Base-by-base conservation (phyloP, 2,329 filamentous ascomycete species). In the Ophiostoma sp. region DNA sequence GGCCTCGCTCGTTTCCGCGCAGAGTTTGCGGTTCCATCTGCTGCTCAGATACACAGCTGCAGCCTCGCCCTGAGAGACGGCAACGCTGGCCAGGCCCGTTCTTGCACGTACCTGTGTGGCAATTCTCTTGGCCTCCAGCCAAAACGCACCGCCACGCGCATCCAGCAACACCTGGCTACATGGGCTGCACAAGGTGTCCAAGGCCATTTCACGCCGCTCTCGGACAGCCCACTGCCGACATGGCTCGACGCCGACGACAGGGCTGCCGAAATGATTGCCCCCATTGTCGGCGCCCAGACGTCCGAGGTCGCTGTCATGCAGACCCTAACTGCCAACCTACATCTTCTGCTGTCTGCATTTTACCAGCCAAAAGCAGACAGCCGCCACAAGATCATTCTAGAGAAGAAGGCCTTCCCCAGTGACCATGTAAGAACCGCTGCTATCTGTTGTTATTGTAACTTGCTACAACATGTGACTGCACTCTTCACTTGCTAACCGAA, bases 51-150 rank as follows among this genome's bases (percentile, higher is more conserved):
- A 4, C 66, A 66, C 42, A 67, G 64, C 45, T 40, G 12, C 12
- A 42, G 27, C 3, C 64, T 65, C 6, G 64, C 40, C 2, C 64
- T 40, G 44, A n/a, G 2, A 36, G 14, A 14, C 64, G 27, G 69
- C 44, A n/a, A 60, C 16, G 58, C 47, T 11, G 66, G 64, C 5
- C 78, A n/a, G 36, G 5, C 64, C 4, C 68, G 71, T 16, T 74
- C 77, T 1, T 74, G 81, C 38, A 79, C 91, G 70, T 97, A 97
- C 77, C 87, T 97, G 71, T 94, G 92, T 73, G 93, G 93, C 68
- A 96, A 97, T 79, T 96, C 92, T 0, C 84, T 97, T 1, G 93
- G 93, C 49, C 84, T 94, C 1, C 93, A 96, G 76, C 92, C 93
- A 55, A 87, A 84, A 70, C 84, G 85, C 18, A 88, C 89, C 0